phyloP scores from a whole-genome alignment of 345 rosid species.

The Tarenaya hassleriana region DNA sequence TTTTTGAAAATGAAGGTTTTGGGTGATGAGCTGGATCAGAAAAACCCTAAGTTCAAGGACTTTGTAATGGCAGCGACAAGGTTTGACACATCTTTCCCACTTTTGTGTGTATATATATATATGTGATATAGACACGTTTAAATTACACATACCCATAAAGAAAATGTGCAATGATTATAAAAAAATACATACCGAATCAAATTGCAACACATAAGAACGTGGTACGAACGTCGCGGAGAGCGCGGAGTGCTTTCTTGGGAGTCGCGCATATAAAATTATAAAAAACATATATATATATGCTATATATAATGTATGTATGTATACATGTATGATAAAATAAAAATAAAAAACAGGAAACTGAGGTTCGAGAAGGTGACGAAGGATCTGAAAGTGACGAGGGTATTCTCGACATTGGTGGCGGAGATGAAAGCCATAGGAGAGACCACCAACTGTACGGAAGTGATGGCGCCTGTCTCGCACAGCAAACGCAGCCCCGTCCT shows the following conservation, averaged over 20 bases:
- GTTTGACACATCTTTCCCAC: conserved; percentile 21
- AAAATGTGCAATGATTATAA: too few relatives aligned
- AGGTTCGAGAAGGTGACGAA: conserved; percentile 70
- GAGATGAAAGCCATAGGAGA: conserved; percentile 76
- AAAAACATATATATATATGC: too few relatives aligned
- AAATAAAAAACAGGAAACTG: conserved; percentile 44
- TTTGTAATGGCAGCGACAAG: conserved; percentile 88
- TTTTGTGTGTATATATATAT: not conserved
- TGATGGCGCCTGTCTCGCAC: conserved; percentile 80
- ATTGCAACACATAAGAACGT: too few relatives aligned
- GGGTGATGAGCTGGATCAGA: conserved; percentile 45
- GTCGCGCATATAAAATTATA: too few relatives aligned
- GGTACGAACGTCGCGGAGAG: too few relatives aligned
- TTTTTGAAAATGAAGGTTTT: conserved; percentile 38
- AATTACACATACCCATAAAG: too few relatives aligned
- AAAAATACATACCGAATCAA: too few relatives aligned
- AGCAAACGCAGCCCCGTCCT: conserved; percentile 78
- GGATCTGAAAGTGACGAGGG: conserved; percentile 57
- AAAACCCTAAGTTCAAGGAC: conserved; percentile 51
- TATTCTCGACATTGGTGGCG: conserved; percentile 67
- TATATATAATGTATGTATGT: too few relatives aligned
- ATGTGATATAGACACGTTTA: too few relatives aligned
- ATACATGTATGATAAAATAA: not conserved
- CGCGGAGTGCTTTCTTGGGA: too few relatives aligned
- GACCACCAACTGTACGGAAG: conserved; percentile 44